phyloP scores from a whole-genome alignment of 257 asterid genomes.

The Jasminum sambac region DNA sequence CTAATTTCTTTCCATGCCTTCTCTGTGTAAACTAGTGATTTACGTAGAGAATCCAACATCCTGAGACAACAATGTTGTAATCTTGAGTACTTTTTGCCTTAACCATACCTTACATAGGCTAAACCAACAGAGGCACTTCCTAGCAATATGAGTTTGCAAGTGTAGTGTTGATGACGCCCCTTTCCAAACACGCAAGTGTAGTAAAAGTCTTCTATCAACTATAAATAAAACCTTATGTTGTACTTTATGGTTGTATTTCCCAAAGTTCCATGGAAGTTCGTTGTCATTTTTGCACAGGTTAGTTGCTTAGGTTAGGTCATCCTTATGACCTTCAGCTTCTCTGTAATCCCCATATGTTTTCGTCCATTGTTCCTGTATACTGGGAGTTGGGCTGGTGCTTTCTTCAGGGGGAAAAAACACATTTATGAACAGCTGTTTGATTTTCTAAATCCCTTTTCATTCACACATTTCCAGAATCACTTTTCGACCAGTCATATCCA shows the following conservation, averaged over 20 bases:
- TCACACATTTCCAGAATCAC: no score
- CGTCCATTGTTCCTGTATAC: neutral
- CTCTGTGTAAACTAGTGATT: neutral
- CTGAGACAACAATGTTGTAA: neutral
- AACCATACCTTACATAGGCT: constrained; percentile 1
- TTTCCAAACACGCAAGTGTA: neutral
- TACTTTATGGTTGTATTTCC: neutral
- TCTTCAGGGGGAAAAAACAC: neutral
- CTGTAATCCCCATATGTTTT: neutral
- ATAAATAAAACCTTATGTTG: neutral
- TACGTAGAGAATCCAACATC: neutral
- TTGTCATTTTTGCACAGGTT: neutral
- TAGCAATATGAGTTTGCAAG: neutral
- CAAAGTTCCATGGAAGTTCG: neutral
- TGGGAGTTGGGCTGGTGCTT: neutral
- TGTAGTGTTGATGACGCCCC: neutral
- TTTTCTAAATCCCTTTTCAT: no score
- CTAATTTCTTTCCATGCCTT: neutral
- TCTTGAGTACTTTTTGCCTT: neutral
- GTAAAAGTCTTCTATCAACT: neutral
- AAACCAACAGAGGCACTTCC: neutral
- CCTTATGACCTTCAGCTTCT: neutral
- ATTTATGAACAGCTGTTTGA: neutral
- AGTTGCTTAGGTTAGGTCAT: neutral
- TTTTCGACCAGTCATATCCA: no score